phyloP scores from a whole-genome alignment of 2,329 filamentous ascomycete species.

The Hymenoscyphus occultus region DNA sequence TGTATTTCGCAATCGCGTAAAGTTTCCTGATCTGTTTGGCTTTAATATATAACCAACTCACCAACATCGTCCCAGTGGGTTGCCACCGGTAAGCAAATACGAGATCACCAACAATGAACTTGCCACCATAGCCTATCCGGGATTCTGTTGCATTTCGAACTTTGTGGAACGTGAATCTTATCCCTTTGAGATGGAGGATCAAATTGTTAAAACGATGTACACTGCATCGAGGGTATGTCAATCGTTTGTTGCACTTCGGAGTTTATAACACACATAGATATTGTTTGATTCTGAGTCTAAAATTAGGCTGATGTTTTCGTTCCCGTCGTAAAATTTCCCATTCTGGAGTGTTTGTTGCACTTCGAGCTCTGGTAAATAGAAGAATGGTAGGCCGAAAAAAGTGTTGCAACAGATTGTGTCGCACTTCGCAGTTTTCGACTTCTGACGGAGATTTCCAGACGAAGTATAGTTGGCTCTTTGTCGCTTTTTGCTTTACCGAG shows the following conservation, averaged over 20 bases:
- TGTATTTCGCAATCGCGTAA: constrained; percentile 1
- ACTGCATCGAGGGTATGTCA: background rate
- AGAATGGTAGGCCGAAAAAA: background rate
- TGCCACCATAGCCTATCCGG: background rate
- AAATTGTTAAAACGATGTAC: background rate
- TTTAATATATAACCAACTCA: background rate
- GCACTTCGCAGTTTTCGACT: background rate
- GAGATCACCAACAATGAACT: background rate
- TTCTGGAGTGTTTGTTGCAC: background rate
- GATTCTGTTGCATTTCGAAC: background rate
- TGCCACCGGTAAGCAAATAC: background rate
- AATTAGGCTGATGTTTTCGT: background rate
- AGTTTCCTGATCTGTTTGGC: background rate
- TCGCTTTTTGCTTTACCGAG: too few relatives aligned
- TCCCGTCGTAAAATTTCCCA: background rate
- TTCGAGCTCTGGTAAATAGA: background rate
- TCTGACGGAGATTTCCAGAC: background rate
- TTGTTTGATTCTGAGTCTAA: background rate
- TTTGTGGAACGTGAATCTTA: background rate
- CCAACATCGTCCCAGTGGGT: background rate
- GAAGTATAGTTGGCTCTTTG: background rate
- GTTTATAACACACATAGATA: background rate
- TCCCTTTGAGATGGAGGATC: background rate
- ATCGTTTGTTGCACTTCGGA: background rate
- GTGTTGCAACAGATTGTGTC: background rate